phyloP scores from a whole-genome alignment of 192 early-diverging fungal species.

The Podila epicladia region DNA sequence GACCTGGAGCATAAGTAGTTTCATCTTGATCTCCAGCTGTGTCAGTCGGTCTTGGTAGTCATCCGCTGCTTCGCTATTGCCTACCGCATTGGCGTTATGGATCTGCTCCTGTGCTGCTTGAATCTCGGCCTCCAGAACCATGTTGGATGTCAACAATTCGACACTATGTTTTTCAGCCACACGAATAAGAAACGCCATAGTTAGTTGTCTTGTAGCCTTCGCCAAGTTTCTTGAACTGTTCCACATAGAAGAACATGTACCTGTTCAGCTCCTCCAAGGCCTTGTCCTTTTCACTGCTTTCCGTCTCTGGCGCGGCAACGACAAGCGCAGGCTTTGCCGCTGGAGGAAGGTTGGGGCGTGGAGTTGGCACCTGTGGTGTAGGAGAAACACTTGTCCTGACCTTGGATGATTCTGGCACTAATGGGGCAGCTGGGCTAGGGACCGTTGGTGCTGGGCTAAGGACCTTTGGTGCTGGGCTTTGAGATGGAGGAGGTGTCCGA shows the following conservation, averaged over 20 bases:
- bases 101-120: constrained; percentile 50
- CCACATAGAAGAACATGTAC: constrained; percentile 26
- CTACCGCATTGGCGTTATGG: constrained; percentile 57
- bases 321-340: neutral
- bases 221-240: neutral
- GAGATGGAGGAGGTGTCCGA: constrained; percentile 2
- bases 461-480: constrained; percentile 5
- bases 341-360: neutral
- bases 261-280: constrained; percentile 68
- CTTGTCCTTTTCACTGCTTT: constrained; percentile 52
- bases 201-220: too few relatives aligned
- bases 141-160: constrained; percentile 76
- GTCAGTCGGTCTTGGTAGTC: constrained; percentile 72
- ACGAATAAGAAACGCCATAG: constrained; percentile 19
- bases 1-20: constrained; percentile 76
- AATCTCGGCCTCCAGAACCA: constrained; percentile 77
- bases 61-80: constrained; percentile 60
- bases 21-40: constrained; percentile 77
- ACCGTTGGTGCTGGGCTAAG: constrained; percentile 6
- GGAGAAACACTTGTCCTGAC: neutral
- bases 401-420: neutral
- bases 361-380: constrained; percentile 8
- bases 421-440: neutral
- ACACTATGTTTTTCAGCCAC: constrained; percentile 58
- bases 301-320: constrained; percentile 11